phyloP scores from a whole-genome alignment of 495 filamentous ascomycete species.

The Penicillium pulvis region DNA sequence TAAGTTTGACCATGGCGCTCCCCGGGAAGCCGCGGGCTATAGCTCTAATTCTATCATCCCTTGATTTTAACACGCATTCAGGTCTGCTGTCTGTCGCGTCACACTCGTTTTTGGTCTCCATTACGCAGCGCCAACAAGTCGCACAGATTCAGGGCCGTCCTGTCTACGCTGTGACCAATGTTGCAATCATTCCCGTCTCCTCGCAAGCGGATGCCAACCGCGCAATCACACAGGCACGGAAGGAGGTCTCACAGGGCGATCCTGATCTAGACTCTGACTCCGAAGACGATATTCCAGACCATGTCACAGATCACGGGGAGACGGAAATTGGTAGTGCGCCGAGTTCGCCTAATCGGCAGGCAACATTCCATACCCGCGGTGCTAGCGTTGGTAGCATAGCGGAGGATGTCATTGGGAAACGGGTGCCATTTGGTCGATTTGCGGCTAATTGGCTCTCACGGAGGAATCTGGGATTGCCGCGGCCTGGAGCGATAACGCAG shows the following conservation, averaged over 20 bases:
- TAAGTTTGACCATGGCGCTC: conserved; percentile 38
- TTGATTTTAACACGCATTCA: conserved; percentile 28
- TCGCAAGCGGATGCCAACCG: conserved; percentile 71
- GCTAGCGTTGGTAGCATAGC: conserved; percentile 61
- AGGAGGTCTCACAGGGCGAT: conserved; percentile 37
- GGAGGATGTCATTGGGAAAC: conserved; percentile 79
- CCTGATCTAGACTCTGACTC: conserved; percentile 32
- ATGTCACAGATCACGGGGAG: conserved; percentile 38
- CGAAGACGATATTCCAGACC: conserved; percentile 40
- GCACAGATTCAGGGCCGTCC: conserved; percentile 80
- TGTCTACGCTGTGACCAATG: conserved; percentile 81
- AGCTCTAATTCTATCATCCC: not conserved
- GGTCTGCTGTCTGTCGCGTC: conserved; percentile 73
- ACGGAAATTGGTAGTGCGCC: conserved; percentile 38
- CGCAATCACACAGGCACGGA: conserved; percentile 66
- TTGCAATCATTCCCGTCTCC: conserved; percentile 83
- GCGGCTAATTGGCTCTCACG: conserved; percentile 87
- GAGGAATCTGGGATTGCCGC: conserved; percentile 67
- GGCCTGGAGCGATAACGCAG: conserved; percentile 32
- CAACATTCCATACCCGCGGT: conserved; percentile 24
- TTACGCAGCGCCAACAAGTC: conserved; percentile 82
- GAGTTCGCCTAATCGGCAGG: conserved; percentile 31
- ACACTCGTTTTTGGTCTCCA: conserved; percentile 78
- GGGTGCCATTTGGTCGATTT: conserved; percentile 82
- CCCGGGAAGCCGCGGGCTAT: not conserved